These are phyloP conservation scores for Flaveria bidentis DNA, from an alignment of 129 eudicot species.

Conservation along the genomic window DNA sequence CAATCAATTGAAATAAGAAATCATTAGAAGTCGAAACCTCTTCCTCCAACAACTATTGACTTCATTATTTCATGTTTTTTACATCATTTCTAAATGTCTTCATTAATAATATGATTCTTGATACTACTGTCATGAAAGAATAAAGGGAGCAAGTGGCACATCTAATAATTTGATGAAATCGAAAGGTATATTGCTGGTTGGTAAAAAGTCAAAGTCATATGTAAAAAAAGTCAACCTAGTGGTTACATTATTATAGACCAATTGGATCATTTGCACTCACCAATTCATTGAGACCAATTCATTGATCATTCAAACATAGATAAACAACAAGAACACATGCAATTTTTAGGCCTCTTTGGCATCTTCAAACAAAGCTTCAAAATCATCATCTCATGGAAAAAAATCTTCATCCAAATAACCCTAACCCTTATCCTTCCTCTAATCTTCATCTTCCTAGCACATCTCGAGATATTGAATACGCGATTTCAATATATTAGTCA, in stretches of 20 bases:
- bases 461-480: slow-evolving; percentile 30
- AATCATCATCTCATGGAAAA: slow-evolving; percentile 42
- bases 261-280: neutral
- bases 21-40: too few relatives aligned
- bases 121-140: too few relatives aligned
- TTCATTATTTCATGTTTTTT: too few relatives aligned
- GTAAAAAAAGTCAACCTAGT: neutral
- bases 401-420: slow-evolving; percentile 56
- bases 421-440: slow-evolving; percentile 57
- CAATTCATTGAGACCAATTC: neutral
- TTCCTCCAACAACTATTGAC: too few relatives aligned
- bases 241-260: slow-evolving; percentile 6
- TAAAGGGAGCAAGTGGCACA: neutral
- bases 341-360: slow-evolving; percentile 57
- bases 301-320: slow-evolving; percentile 37
- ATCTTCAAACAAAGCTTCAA: slow-evolving; percentile 54
- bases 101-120: too few relatives aligned
- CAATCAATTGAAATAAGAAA: too few relatives aligned
- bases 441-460: slow-evolving; percentile 55
- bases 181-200: neutral
- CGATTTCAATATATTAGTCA: slow-evolving; percentile 28
- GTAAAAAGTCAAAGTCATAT: neutral
- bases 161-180: neutral
- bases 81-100: too few relatives aligned
- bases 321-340: slow-evolving; percentile 68